Evolutionary conservation across 2,329 filamentous ascomycete genomes (phyloP).

Genomic region (Tolypocladium amazonense): DNA sequence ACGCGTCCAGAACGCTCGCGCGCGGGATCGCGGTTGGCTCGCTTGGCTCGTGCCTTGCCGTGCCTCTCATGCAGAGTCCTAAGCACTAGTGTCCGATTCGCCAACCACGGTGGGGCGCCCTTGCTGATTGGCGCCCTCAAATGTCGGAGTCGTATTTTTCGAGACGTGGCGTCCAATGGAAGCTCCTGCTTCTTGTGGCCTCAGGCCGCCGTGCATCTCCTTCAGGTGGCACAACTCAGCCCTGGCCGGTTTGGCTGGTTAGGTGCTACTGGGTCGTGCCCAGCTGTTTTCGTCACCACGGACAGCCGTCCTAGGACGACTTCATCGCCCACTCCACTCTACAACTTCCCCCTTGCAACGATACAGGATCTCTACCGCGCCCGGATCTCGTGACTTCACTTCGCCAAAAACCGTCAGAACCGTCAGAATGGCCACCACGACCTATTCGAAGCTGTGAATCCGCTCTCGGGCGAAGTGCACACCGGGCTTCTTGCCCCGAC

Average conservation of each 20-base stretch:
- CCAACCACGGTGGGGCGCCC: fast-evolving
- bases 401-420: constrained; percentile 1
- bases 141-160: not conserved
- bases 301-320: constrained; percentile 2
- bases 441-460: constrained; percentile 4
- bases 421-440: constrained; percentile 10
- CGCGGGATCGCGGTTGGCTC: not conserved
- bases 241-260: constrained; percentile 3
- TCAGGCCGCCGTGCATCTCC: constrained; percentile 7
- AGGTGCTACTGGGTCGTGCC: not conserved
- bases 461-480: constrained; percentile 5
- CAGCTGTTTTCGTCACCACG: constrained; percentile 7
- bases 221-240: not conserved
- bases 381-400: too few relatives aligned
- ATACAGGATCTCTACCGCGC: constrained; percentile 7
- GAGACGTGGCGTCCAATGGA: constrained; percentile 7
- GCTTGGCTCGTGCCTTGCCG: not conserved
- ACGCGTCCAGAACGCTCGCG: not conserved
- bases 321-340: constrained; percentile 1
- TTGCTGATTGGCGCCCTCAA: constrained; percentile 1
- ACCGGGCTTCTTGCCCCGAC: not conserved
- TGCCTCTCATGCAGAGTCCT: not conserved
- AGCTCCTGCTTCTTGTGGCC: not conserved
- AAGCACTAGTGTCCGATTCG: not conserved
- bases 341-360: constrained; percentile 1